These are phyloP conservation scores for Rhytidiadelphus loreus DNA, from an alignment of 225 moss, liverwort and hornwort genomes.

Conservation along the genomic window DNA sequence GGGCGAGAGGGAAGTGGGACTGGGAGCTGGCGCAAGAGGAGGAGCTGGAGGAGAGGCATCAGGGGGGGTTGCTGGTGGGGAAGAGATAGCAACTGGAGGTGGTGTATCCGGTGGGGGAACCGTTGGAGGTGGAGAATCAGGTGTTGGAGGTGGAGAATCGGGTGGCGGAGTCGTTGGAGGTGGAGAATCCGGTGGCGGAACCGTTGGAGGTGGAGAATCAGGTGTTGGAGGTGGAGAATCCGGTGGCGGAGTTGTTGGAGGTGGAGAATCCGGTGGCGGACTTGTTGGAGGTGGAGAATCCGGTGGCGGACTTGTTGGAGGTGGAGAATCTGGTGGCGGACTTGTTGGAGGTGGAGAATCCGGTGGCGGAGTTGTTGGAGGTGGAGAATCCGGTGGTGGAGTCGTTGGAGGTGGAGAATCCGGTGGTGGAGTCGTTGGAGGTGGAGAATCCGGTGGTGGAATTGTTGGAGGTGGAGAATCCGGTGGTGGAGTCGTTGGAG, in stretches of 20 bases:
- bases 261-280: background rate
- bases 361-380: background rate
- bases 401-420: fast-evolving
- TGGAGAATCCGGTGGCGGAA: fast-evolving
- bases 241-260: fast-evolving
- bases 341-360: too few relatives aligned
- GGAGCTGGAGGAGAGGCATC: background rate
- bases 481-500: background rate
- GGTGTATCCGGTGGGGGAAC: too few relatives aligned
- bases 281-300: fast-evolving
- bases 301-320: background rate
- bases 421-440: fast-evolving
- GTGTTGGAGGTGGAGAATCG: fast-evolving
- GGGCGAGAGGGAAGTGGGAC: background rate
- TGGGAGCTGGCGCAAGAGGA: background rate
- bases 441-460: fast-evolving
- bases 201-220: fast-evolving
- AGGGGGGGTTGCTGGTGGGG: background rate
- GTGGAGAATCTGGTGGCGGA: background rate
- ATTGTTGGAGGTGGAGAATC: fast-evolving
- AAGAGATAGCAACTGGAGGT: too few relatives aligned
- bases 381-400: background rate
- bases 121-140: background rate
- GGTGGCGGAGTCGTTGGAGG: fast-evolving
- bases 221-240: background rate